phyloP scores from a whole-genome alignment of 495 filamentous ascomycete genomes.

The Aspergillus affinis region DNA sequence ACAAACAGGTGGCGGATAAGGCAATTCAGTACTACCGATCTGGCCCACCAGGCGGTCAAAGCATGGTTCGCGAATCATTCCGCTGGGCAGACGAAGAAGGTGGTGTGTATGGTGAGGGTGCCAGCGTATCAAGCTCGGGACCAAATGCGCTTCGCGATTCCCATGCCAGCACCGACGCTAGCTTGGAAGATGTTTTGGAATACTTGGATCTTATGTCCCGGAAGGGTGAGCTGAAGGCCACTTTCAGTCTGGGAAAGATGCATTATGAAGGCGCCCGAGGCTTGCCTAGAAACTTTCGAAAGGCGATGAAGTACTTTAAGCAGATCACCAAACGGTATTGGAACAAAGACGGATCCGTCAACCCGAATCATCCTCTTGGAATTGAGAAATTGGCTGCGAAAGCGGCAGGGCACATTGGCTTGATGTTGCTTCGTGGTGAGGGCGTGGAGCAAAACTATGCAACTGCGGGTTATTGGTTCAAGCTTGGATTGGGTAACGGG shows the following conservation, averaged over 20 bases:
- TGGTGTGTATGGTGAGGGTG: conserved; percentile 92
- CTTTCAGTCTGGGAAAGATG: conserved; percentile 81
- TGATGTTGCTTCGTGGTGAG: conserved; percentile 92
- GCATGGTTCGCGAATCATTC: conserved; percentile 72
- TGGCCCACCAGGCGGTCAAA: conserved; percentile 86
- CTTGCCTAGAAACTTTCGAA: conserved; percentile 67
- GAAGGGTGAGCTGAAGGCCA: conserved; percentile 90
- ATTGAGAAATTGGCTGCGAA: conserved; percentile 85
- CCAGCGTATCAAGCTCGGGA: conserved; percentile 89
- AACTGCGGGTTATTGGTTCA: conserved; percentile 82
- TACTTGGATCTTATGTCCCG: conserved; percentile 91
- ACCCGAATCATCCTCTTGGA: conserved; percentile 48
- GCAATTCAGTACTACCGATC: conserved; percentile 81
- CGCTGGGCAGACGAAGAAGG: conserved; percentile 82
- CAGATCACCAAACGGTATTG: conserved; percentile 83
- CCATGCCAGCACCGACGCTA: conserved; percentile 72
- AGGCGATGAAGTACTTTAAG: conserved; percentile 80
- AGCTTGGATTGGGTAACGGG: conserved; percentile 71
- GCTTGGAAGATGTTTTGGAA: conserved; percentile 90
- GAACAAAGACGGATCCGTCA: conserved; percentile 69
- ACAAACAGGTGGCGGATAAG: conserved; percentile 92
- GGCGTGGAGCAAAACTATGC: conserved; percentile 78
- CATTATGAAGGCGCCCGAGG: conserved; percentile 86
- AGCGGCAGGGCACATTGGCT: conserved; percentile 85
- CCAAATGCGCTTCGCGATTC: conserved; percentile 71